Evolutionary conservation across 352 stramenopile genomes (phyloP).

Genomic region (Thalassiosira mediterranea): DNA sequence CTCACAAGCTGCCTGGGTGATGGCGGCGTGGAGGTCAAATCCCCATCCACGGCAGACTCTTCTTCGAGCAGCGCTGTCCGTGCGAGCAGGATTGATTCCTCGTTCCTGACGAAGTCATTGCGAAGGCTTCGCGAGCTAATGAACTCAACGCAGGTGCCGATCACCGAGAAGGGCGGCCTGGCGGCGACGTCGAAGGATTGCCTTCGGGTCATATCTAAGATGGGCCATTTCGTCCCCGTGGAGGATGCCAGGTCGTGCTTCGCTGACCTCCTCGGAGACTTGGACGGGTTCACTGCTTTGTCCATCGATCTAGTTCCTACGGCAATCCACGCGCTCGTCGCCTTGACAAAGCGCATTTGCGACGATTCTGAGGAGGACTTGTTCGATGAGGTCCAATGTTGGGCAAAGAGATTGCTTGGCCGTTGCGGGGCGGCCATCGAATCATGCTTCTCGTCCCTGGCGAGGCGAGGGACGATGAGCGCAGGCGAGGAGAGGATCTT

Average conservation of each 20-base stretch:
- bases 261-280: slow-evolving; percentile 33
- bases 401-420: slow-evolving; percentile 40
- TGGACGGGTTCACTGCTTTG: slow-evolving; percentile 34
- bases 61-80: slow-evolving; percentile 43
- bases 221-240: slow-evolving; percentile 58
- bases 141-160: slow-evolving; percentile 26
- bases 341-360: slow-evolving; percentile 42
- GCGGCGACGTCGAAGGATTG: slow-evolving; percentile 41
- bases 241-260: slow-evolving; percentile 43
- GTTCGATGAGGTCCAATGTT: slow-evolving; percentile 41
- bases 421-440: slow-evolving; percentile 53
- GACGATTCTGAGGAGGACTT: slow-evolving; percentile 45
- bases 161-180: slow-evolving; percentile 25
- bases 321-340: slow-evolving; percentile 40
- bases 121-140: slow-evolving; percentile 47
- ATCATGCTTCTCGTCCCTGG: slow-evolving; percentile 30
- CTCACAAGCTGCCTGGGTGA: slow-evolving; percentile 45
- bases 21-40: background rate
- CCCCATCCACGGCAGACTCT: slow-evolving; percentile 21
- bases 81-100: slow-evolving; percentile 43
- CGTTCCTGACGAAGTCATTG: slow-evolving; percentile 50
- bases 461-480: slow-evolving; percentile 12
- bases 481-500: slow-evolving; percentile 37
- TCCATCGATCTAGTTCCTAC: slow-evolving; percentile 49
- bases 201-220: slow-evolving; percentile 55